Evolutionary conservation across 148 eudicot species (phyloP).

Genomic region (Chenopodium berlandieri): DNA sequence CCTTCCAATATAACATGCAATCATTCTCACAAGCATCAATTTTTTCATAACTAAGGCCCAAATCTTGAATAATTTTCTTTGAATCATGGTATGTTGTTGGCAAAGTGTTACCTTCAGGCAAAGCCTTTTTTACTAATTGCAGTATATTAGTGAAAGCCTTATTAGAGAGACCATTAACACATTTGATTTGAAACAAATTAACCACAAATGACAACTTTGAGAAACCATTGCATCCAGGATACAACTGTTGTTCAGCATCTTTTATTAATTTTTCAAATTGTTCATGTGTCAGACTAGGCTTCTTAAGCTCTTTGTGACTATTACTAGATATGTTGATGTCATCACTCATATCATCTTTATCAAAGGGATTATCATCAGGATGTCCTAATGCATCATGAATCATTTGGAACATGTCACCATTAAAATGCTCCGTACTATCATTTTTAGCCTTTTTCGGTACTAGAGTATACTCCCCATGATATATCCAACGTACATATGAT

Average conservation of each 20-base stretch:
- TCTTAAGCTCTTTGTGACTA: neutral
- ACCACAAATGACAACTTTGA: constrained; percentile 10
- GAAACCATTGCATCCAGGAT: neutral
- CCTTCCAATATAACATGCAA: constrained; percentile 10
- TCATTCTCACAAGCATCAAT: constrained; percentile 6
- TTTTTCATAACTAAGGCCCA: constrained; percentile 14
- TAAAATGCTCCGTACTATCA: neutral
- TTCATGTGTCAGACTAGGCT: too few species aligned
- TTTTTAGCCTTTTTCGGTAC: neutral
- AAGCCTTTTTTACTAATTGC: constrained; percentile 3
- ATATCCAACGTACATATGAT: constrained; percentile 7
- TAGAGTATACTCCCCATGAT: constrained; percentile 8
- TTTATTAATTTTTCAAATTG: constrained; percentile 3
- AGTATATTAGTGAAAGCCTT: constrained; percentile 6
- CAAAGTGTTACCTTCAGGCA: neutral
- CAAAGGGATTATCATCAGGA: too few species aligned
- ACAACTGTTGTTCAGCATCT: constrained; percentile 1
- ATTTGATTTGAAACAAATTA: constrained; percentile 12
- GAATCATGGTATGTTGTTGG: constrained; percentile 8
- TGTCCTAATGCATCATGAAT: neutral
- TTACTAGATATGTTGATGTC: too few species aligned
- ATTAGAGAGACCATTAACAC: constrained; percentile 3
- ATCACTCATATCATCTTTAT: neutral
- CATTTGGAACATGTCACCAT: neutral
- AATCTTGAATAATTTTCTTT: constrained; percentile 2